Evolutionary conservation across 495 filamentous ascomycete species (phyloP).

Genomic region (Neurospora sp.): DNA sequence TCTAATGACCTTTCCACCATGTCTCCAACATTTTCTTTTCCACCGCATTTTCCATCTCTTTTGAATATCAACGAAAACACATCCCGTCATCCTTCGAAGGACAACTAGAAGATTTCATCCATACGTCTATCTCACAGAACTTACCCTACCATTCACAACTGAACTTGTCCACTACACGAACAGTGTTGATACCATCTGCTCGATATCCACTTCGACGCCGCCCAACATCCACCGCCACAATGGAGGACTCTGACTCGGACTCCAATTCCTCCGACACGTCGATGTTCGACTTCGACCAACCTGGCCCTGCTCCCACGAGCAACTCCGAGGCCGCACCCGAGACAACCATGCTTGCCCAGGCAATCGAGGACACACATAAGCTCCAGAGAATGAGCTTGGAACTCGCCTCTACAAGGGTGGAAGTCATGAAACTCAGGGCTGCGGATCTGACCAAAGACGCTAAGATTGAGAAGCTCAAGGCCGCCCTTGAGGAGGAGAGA

Average conservation of each 20-base stretch:
- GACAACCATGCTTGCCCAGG: background rate
- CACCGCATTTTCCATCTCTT: background rate
- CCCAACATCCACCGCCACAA: background rate
- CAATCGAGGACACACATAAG: background rate
- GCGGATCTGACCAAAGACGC: background rate
- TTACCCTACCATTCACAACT: background rate
- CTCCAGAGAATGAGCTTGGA: background rate
- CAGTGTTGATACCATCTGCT: background rate
- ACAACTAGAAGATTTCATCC: background rate
- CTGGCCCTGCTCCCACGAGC: background rate
- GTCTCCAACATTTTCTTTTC: background rate
- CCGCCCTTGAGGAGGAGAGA: background rate
- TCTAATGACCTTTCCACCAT: background rate
- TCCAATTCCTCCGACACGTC: background rate
- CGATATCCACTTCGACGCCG: background rate
- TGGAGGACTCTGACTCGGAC: background rate
- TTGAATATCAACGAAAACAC: background rate
- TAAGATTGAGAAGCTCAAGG: background rate
- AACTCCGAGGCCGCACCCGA: background rate
- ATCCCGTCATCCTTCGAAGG: background rate
- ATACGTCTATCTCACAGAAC: background rate
- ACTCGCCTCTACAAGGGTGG: background rate
- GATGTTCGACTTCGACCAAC: background rate
- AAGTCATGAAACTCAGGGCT: background rate
- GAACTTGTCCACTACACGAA: background rate